Evolutionary conservation across 768 basidiomycete species (phyloP), one percentile per base, ranked within the genome.

Genomic region (Mrakia frigida): DNA sequence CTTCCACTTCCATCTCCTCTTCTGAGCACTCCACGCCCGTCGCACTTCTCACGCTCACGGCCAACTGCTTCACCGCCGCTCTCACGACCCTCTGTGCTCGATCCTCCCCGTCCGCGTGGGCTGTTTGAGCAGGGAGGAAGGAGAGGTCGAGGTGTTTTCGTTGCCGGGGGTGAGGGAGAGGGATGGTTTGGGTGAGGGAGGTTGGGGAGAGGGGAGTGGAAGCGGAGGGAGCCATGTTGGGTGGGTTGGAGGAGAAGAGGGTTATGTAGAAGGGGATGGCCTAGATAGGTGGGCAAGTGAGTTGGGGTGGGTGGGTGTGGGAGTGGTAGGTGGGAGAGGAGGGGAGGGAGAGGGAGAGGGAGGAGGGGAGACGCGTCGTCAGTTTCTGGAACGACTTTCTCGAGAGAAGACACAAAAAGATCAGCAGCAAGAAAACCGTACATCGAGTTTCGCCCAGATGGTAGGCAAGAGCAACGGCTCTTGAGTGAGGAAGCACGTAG

Each of bases 401-500:
- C 70, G 14, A 52, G 65, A 41, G 43, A 14, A 43, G 43, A 4
- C 11, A 43, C 11, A 1, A 9, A 43, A 6, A 14, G 10, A 43
- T 41, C 39, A 11, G 39, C 6, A 41, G 39, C 39, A 11, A 50
- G 46, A 14, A 18, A 14, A 50, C 16, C 79, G 70, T 25, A 81
- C 92, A 74, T 82, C 92, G 82, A 90, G 82, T 67, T 91, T 91
- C 71, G 91, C 81, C 92, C 92, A 94, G 16, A 94, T 87, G 59
- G 89, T 88, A 37, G 92, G 93, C 84, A 91, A 91, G n/a, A 94
- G 84, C 81, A 92, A 92, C 14, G 92, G 92, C 52, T 77, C 72
- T 18, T 78, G 72, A 80, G 87, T 87, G 80, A 92, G 86, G 77
- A 94, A 86, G 35, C 85, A 81, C 72, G 92, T 83, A 56, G 92